phyloP scores from a whole-genome alignment of 2,329 filamentous ascomycete species.

The Intubia oerlemansii region DNA sequence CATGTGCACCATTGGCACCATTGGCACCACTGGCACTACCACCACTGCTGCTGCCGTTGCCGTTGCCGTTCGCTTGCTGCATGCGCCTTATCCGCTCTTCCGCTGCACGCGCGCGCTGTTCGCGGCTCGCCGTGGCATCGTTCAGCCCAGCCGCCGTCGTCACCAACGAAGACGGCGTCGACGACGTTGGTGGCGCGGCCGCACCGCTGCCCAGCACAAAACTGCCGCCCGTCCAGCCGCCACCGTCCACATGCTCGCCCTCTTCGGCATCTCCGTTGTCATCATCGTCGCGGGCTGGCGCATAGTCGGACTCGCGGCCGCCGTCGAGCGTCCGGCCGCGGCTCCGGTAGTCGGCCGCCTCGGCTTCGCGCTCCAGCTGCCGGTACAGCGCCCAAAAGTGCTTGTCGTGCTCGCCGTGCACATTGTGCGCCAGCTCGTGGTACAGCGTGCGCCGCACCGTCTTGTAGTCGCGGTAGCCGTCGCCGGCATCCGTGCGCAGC shows the following conservation, averaged over 20 bases:
- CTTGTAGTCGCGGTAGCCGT: constrained; percentile 84
- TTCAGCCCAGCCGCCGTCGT: no score
- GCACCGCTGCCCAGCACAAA: constrained; percentile 45
- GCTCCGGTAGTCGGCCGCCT: constrained; percentile 54
- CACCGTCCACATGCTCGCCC: constrained; percentile 40
- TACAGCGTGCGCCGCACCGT: constrained; percentile 82
- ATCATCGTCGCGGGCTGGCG: constrained; percentile 29
- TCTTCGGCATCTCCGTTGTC: constrained; percentile 25
- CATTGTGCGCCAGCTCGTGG: constrained; percentile 88
- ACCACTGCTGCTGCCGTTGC: no score
- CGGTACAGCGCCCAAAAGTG: constrained; percentile 80
- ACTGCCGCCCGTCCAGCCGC: constrained; percentile 60
- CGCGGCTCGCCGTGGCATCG: no score
- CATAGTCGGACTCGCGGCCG: constrained; percentile 40
- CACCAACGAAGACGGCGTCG: constrained; percentile 15
- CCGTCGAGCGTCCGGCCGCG: constrained; percentile 42
- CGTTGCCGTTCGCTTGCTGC: constrained; percentile 5
- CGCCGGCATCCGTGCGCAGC: constrained; percentile 79
- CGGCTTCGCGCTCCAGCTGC: constrained; percentile 74
- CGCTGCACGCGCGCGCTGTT: constrained; percentile 53
- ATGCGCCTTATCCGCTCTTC: constrained; percentile 40
- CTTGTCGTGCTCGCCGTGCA: constrained; percentile 63
- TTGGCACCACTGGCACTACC: no score
- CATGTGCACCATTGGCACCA: no score
- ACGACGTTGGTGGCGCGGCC: constrained; percentile 16